These are phyloP conservation scores for Pythium periplocum DNA, from an alignment of 352 stramenopile species.

Conservation along the genomic window DNA sequence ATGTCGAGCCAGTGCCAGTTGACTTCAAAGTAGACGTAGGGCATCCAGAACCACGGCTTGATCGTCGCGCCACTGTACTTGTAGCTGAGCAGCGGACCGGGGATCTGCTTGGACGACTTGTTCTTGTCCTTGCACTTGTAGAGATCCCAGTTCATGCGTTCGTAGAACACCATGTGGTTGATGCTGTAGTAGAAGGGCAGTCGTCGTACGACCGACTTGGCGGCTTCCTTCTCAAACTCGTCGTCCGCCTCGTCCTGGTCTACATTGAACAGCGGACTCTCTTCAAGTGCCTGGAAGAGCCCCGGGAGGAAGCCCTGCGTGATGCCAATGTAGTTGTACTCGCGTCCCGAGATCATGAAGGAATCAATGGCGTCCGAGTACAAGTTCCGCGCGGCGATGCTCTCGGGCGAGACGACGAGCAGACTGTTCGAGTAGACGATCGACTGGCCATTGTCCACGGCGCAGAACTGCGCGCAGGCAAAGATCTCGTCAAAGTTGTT, in stretches of 20 bases:
- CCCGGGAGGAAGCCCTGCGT: conserved; percentile 74
- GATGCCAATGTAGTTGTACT: conserved; percentile 83
- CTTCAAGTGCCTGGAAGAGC: conserved; percentile 78
- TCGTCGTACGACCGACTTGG: conserved; percentile 54
- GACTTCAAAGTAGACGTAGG: conserved; percentile 79
- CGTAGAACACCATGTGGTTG: conserved; percentile 88
- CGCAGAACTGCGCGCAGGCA: conserved; percentile 69
- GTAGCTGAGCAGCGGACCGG: conserved; percentile 66
- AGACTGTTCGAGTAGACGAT: conserved; percentile 81
- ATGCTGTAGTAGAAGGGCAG: conserved; percentile 84
- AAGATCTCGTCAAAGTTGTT: conserved; percentile 84
- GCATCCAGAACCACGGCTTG: conserved; percentile 80
- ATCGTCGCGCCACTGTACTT: conserved; percentile 73
- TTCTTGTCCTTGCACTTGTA: conserved; percentile 84
- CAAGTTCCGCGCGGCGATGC: conserved; percentile 56
- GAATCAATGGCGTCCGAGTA: conserved; percentile 80
- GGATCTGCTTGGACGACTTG: conserved; percentile 42
- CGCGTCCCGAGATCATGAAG: conserved; percentile 77
- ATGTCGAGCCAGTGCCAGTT: conserved; percentile 79
- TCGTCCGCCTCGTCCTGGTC: conserved; percentile 25
- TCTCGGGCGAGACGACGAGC: conserved; percentile 71
- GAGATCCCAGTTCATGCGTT: conserved; percentile 82
- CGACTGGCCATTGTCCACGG: conserved; percentile 76
- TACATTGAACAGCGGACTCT: conserved; percentile 59
- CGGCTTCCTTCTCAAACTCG: conserved; percentile 17